Evolutionary conservation across 2,329 filamentous ascomycete genomes (phyloP).

Genomic region (Dothiorella sarmentorum): DNA sequence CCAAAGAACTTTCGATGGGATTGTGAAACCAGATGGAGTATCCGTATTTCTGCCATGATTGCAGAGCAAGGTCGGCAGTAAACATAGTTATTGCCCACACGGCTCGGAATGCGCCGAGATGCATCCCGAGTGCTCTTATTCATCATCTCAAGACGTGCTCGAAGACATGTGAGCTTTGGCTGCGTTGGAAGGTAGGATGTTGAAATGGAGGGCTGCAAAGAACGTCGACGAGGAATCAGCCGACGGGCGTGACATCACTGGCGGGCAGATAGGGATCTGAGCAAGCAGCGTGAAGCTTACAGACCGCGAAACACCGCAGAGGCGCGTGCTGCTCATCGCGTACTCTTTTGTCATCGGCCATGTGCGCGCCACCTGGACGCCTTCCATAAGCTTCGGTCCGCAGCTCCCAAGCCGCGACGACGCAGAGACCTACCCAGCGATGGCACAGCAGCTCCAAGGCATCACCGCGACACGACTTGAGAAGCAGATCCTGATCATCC

Average conservation of each 20-base stretch:
- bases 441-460: conserved; percentile 10
- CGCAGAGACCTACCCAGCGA: conserved; percentile 9
- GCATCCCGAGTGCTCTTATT: too few relatives aligned
- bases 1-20: too few relatives aligned
- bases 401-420: conserved; percentile 11
- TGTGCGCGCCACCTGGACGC: conserved; percentile 13
- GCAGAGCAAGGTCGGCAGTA: too few relatives aligned
- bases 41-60: too few relatives aligned
- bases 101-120: too few relatives aligned
- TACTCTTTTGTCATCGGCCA: neutral
- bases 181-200: too few relatives aligned
- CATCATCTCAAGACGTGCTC: too few relatives aligned
- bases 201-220: neutral
- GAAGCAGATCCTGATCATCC: conserved; percentile 14
- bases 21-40: too few relatives aligned
- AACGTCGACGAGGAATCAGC: neutral
- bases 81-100: too few relatives aligned
- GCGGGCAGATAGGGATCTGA: neutral
- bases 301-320: neutral
- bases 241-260: conserved; percentile 1
- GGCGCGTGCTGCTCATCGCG: neutral
- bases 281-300: neutral
- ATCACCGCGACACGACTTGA: conserved; percentile 16
- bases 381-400: conserved; percentile 16
- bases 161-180: too few relatives aligned